These are phyloP conservation scores for Ophiostoma ulmi DNA, from an alignment of 2,329 filamentous ascomycete genomes.

Conservation along the genomic window DNA sequence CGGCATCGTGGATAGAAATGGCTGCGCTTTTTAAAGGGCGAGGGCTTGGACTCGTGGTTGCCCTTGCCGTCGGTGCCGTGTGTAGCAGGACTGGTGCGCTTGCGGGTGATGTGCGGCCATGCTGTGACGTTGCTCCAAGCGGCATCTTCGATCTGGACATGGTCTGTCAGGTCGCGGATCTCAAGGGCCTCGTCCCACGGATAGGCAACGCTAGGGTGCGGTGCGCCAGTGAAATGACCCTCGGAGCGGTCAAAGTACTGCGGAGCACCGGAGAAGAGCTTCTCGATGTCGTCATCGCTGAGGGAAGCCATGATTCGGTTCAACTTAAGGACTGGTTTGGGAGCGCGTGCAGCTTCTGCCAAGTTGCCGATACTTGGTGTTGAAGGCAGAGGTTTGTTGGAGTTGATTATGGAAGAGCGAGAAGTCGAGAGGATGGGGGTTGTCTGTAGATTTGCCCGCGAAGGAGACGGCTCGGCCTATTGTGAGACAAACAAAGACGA, in stretches of 20 bases:
- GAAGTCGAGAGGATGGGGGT: slow-evolving; percentile 21
- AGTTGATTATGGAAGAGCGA: slow-evolving; percentile 35
- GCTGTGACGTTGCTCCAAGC: slow-evolving; percentile 60
- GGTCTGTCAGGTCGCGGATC: slow-evolving; percentile 60
- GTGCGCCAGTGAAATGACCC: slow-evolving; percentile 54
- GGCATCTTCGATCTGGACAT: slow-evolving; percentile 57
- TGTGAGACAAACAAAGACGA: not conserved
- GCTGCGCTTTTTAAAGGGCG: slow-evolving; percentile 37
- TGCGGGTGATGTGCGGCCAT: slow-evolving; percentile 56
- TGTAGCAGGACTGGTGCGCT: slow-evolving; percentile 26
- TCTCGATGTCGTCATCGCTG: slow-evolving; percentile 56
- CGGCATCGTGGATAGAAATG: slow-evolving; percentile 56
- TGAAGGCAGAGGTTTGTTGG: slow-evolving; percentile 54
- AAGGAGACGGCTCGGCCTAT: not conserved
- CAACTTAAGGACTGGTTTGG: slow-evolving; percentile 44
- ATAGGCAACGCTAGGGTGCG: slow-evolving; percentile 60
- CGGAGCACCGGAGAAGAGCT: slow-evolving; percentile 70
- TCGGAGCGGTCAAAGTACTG: slow-evolving; percentile 62
- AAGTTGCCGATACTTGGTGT: slow-evolving; percentile 39
- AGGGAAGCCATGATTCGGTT: slow-evolving; percentile 57
- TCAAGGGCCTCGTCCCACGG: slow-evolving; percentile 60
- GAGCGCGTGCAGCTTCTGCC: not conserved
- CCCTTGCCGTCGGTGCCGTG: not conserved
- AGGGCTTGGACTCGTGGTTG: not conserved
- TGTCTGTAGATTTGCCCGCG: not conserved